Evolutionary conservation across 1,139 yeast species (phyloP), one percentile per base, ranked within the genome.

Genomic region (Petasospora rhodanensis): DNA sequence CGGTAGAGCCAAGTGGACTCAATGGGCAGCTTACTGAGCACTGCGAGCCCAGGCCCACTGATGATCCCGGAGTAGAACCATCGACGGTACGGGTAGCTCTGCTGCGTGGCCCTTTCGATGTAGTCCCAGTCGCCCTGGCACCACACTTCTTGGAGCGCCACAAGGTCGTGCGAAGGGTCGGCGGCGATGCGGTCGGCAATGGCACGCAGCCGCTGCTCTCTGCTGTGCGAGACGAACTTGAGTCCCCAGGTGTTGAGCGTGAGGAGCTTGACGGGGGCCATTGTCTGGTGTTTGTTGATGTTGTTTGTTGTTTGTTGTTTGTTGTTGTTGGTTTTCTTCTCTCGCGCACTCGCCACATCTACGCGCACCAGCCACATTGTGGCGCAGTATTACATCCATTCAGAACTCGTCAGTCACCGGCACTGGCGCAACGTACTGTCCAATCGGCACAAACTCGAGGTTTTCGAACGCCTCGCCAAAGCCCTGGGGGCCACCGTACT

Each of bases 71-170:
- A 73, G 46, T 73, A 76, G 60, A 82, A 91, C 37, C 71, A 64
- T 42, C 96, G 69, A 35, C 77, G 60, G 56, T 74, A 78, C 0
- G 91, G 93, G 47, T 73, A 82, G 28, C 56, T 56, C 1, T 51
- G 56, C 1, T 51, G 47, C 2, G 57, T 42, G 40, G 89, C 74
- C 9, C 49, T 44, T 15, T 70, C 67, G 17, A 91, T 59, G 40
- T 74, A 73, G 1, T 72, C 68, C 87, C 91, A 89, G 56, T 91
- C 98, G 28, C 72, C 77, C 45, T 77, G 72, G 28, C 82, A 80
- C 99, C 99, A 91, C 8, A 93, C 70, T 56, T 91, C 98, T 56
- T 91, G 98, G 15, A 91, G 64, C 1, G 96, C 96, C 10, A 91
- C 73, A 11, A 91, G 70, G 57, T 91, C 96, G 57, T 82, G 87